These are phyloP conservation scores for Hypoxylon sp. DNA, from an alignment of 2,329 filamentous ascomycete genomes.

Conservation along the genomic window DNA sequence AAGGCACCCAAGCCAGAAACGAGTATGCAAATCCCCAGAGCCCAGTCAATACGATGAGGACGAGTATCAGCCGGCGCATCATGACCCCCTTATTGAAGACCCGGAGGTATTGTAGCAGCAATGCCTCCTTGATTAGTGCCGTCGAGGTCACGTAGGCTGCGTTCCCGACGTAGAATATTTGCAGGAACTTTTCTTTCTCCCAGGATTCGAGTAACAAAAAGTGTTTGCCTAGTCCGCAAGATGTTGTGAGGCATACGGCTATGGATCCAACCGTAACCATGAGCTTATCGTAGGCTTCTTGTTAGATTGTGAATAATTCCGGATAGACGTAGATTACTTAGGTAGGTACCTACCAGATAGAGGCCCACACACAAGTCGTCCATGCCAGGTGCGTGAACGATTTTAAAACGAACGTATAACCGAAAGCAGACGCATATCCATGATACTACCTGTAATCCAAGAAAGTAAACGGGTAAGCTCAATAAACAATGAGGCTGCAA, in stretches of 20 bases:
- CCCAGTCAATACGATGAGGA: constrained; percentile 45
- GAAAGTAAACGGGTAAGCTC: constrained; percentile 18
- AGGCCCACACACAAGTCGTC: constrained; percentile 46
- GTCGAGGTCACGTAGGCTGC: constrained; percentile 44
- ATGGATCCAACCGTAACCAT: constrained; percentile 42
- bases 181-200: constrained; percentile 35
- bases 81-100: constrained; percentile 42
- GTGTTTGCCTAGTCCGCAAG: constrained; percentile 45
- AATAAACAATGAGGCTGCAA: neutral
- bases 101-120: constrained; percentile 47
- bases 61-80: constrained; percentile 40
- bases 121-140: constrained; percentile 46
- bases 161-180: constrained; percentile 47
- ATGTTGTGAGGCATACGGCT: constrained; percentile 36
- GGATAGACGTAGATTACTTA: neutral
- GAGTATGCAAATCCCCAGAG: constrained; percentile 50
- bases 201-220: constrained; percentile 38
- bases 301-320: constrained; percentile 17
- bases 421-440: constrained; percentile 49
- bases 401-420: constrained; percentile 45
- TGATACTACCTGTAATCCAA: constrained; percentile 43
- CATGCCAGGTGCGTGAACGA: constrained; percentile 45
- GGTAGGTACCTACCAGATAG: constrained; percentile 41
- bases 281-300: constrained; percentile 28
- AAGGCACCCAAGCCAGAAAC: constrained; percentile 51